phyloP scores from a whole-genome alignment of 805 yeast species.

The Cyberlindnera mrakii region DNA sequence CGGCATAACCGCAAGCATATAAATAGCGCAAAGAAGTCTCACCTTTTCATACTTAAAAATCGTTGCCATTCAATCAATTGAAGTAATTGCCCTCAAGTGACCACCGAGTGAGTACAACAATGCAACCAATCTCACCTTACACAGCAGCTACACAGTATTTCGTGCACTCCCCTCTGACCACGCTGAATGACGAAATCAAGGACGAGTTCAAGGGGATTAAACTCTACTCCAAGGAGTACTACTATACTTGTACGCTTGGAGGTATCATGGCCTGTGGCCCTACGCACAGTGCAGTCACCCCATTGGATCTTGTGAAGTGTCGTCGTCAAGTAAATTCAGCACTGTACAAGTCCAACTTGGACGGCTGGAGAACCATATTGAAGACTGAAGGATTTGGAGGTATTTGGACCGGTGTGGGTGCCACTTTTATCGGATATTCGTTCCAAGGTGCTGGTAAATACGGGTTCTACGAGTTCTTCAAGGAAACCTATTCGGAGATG shows the following conservation, averaged over 20 bases:
- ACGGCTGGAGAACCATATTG: conserved; percentile 76
- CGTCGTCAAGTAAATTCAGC: conserved; percentile 80
- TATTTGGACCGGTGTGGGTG: conserved; percentile 83
- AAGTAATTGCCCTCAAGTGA: not conserved
- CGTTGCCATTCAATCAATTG: too few relatives aligned
- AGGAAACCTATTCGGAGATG: conserved; percentile 63
- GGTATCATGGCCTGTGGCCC: conserved; percentile 90
- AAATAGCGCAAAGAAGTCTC: too few relatives aligned
- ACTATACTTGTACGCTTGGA: conserved; percentile 54
- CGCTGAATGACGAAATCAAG: conserved; percentile 8
- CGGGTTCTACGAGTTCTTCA: conserved; percentile 91
- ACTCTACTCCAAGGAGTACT: conserved; percentile 34
- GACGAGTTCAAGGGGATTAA: conserved; percentile 14
- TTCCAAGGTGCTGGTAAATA: conserved; percentile 97
- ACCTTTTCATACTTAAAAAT: too few relatives aligned
- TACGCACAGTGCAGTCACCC: conserved; percentile 89
- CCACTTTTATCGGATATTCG: conserved; percentile 89
- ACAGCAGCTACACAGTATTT: conserved; percentile 2
- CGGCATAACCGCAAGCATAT: too few relatives aligned
- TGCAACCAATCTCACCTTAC: not conserved
- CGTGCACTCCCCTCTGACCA: conserved; percentile 9
- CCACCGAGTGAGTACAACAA: not conserved
- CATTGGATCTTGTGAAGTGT: conserved; percentile 89
- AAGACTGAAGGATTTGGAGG: conserved; percentile 69
- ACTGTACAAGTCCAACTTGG: conserved; percentile 68